These are phyloP conservation scores for Mortierella sp. DNA, from an alignment of 371 early-diverging fungal species.

Conservation along the genomic window DNA sequence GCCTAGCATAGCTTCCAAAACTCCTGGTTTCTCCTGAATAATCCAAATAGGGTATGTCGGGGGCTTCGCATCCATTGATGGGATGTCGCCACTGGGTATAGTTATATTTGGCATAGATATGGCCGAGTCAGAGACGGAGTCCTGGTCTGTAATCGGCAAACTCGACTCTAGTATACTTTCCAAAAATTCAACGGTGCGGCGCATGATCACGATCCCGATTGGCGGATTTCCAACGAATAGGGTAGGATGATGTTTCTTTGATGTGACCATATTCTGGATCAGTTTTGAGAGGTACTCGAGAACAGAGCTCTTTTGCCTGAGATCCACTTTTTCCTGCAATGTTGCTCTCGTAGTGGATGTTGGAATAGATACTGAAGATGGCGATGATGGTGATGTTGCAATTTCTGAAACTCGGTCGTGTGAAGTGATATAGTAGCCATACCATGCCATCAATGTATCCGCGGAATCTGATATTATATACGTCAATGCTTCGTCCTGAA, in stretches of 20 bases:
- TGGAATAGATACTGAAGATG: neutral
- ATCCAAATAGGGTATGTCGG: conserved; percentile 20
- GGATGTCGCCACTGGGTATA: no score
- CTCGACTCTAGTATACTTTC: conserved; percentile 24
- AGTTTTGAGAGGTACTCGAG: conserved; percentile 39
- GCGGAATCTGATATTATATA: conserved; percentile 18
- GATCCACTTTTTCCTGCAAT: neutral
- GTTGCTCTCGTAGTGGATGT: neutral
- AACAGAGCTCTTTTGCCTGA: conserved; percentile 18
- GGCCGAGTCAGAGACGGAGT: neutral
- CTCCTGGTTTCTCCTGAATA: conserved; percentile 22
- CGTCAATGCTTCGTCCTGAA: conserved; percentile 19
- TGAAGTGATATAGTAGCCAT: conserved; percentile 31
- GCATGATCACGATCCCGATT: conserved; percentile 27
- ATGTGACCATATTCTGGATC: conserved; percentile 24
- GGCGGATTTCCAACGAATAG: conserved; percentile 23
- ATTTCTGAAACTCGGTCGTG: neutral
- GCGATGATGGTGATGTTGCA: neutral
- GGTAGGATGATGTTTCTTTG: conserved; percentile 10
- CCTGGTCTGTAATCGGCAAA: neutral
- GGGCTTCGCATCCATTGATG: neutral
- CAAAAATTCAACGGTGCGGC: conserved; percentile 48
- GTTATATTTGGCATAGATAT: neutral
- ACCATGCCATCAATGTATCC: conserved; percentile 52
- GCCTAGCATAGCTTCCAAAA: conserved; percentile 46